Base-by-base conservation (phyloP, 2,329 filamentous ascomycete species). In the Lasiodiplodia gonubiensis region DNA sequence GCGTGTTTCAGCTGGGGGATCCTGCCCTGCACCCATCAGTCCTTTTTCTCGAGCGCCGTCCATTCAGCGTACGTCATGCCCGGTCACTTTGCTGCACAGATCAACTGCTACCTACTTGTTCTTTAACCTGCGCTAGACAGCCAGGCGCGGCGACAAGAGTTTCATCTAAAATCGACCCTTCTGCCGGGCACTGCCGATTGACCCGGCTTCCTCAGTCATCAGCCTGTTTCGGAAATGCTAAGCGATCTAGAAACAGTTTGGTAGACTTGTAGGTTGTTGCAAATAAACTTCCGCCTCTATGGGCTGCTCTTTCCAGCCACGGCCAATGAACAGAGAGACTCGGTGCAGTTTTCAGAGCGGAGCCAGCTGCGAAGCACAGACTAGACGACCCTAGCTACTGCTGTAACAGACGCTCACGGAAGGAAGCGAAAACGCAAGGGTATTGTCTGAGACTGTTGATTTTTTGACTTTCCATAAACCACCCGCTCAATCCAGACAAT, bases 231-330 rank as follows among this genome's bases (percentile, higher is more conserved):
- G 57, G 57, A 48, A 46, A 48, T 33, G 57, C 57, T 61, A 48
- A 49, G 57, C 57, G 42, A 59, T 59, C 57, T 61, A 49, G 57
- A 61, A 61, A 61, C 57, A 48, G 57, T 61, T 49, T 61, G 57
- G 55, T 61, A 61, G 57, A 2, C 57, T 61, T 48, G 57, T 61
- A 49, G 52, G 52, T 48, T 66, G 63, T 66, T 66, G 63, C 63
- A 66, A 66, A 66, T 66, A 66, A 48, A 66, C 63, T 66, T 66
- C 63, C 63, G 63, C 48, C 63, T 48, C 14, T 42, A n/a, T 27
- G 39, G 18, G 57, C 57, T 33, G 23, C 18, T 33, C 23, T 48
- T n/a, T 33, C 39, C 39, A 61, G 39, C 52, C 52, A n/a, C 27
- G 25, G 27, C n/a, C 37, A 57, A 48, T 35, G 52, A 53, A 39